Base-by-base conservation (phyloP, 805 yeast genomes). In the Suhomyces pyralidae region DNA sequence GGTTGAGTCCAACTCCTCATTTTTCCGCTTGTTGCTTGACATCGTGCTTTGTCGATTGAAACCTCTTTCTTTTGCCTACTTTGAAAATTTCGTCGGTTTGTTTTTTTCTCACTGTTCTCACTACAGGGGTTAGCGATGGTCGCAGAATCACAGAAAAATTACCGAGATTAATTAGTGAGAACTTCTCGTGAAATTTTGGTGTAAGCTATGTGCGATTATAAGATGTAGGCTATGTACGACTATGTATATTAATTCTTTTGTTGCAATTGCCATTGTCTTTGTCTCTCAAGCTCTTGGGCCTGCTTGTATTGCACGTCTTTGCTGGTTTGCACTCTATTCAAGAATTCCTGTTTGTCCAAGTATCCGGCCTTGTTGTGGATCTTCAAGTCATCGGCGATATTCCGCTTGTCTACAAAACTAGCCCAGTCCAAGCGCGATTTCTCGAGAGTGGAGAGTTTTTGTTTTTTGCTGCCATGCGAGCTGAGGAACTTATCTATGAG, bases 391-490 rank as follows among this genome's bases (percentile, higher is more conserved):
- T 90, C 97, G 49, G 81, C 78, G 46, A 94, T 85, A 51, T 91
- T 91, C 57, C 85, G 84, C 58, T 87, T 80, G 69, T 93, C 97
- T 28, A 94, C 97, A 70, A 88, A 91, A 46, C 88, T 83, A 0
- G 96, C 96, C 96, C 98, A 94, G 69, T 94, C 99, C 48, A 94
- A 76, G 56, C 96, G 77, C 1, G 96, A 88, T 69, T 94, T 94
- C 66, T 94, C 98, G 57, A 94, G 74, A 0, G 99, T 94, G 22
- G 96, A 88, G 55, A 94, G 76, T 65, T 90, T 93, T 59, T 59
- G 69, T 30, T 89, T 83, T 59, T 87, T 84, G 57, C 86, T 82
- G 14, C 73, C 70, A 2, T 88, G 77, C 9, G 85, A 80, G 44
- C 82, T 74, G 45, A 90, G 80, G 36, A 91, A 91, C 52, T 86